Base-by-base conservation (phyloP, 2,329 filamentous ascomycete genomes). In the Fusarium mexicanum region DNA sequence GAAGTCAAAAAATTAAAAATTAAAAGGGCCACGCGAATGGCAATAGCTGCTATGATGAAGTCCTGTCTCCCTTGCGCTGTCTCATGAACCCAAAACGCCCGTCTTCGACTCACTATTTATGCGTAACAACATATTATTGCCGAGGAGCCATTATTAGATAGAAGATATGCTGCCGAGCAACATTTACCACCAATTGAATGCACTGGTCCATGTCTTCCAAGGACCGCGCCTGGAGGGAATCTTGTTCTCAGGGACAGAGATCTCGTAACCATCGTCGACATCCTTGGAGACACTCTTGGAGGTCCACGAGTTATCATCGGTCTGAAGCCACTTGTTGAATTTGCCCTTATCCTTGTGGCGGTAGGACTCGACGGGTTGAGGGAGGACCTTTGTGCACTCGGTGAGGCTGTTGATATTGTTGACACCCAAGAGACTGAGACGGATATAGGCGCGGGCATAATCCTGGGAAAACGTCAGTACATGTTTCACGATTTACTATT, bases 391-490 rank as follows among this genome's bases (percentile, higher is more conserved):
- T 16, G 86, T 88, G 83, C 88, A 90, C 71, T 90, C 88, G 22
- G 84, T 87, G 48, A 90, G 80, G 29, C 82, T 78, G 78, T 90
- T 89, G 78, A 90, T 86, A 75, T 89, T 89, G 75, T 87, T 84
- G 20, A 90, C 87, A 7, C 88, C 88, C 17, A 90, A 84, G 6
- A 90, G 80, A 38, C 85, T 87, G 43, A 90, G 81, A 29, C 87
- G 86, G 50, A 88, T 83, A 73, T 90, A 90, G 18, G 86, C 87
- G 41, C 83, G 82, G 5, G 87, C 84, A 62, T 88, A 90, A 50
- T 86, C 87, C 84, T 86, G 24, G 20, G 18, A 26, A 29, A 4
- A 20, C 17, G 17, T 51, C 22, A 51, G 31, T 35, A 14, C 16
- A 8, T 20, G 17, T 7, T 51, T 51, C 22, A 51, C 22, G 31